Evolutionary conservation across 2,329 filamentous ascomycete genomes (phyloP), one percentile per base, ranked within the genome.

Genomic region (Fusarium sp.): DNA sequence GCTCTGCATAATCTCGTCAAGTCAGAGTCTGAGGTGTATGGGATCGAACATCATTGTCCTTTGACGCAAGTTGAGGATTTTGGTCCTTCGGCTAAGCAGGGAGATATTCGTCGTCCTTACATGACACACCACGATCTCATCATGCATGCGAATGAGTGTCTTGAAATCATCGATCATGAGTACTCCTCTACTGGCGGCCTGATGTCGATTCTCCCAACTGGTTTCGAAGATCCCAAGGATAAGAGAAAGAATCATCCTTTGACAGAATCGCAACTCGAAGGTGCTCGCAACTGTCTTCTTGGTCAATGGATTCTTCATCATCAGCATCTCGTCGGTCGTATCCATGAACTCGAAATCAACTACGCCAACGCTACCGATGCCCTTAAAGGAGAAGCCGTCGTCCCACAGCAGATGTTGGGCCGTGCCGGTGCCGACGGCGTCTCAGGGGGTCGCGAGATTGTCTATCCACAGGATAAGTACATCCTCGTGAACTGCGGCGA

Each of bases 91-190:
- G 72, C 62, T 46, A 68, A 66, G 35, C 68, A 53, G 64, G 75
- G 65, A 45, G 52, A 50, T 6, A 33, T 55, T 42, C 73, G 62
- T 14, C 78, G 74, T 42, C 85, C 84, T 7, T 87, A 84, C 63
- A 81, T 82, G 53, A 83, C 80, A 58, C 86, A 88, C 69, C 81
- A 85, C 68, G 83, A 82, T 36, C 83, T 90, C 20, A 80, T 89
- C 33, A 82, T 84, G 80, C 89, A 90, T 76, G 88, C 88, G 65
- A 90, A 90, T 75, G 83, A 86, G 65, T 87, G 88, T 55, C 85
- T 91, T 10, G 88, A 90, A 80, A 82, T 87, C 4, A 83, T 91
- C 11, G 89, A 91, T 71, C 87, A 90, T 75, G 88, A 90, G 76
- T 88, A 86, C 73, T 83, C 84, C 46, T 81, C 84, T 31, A 86